A percentile compares a stretch with the other conserved stretches of the same genome.
These are phyloP conservation scores for Neopestalotiopsis clavispora DNA, from an alignment of 2,329 filamentous ascomycete species.

Conservation along the genomic window DNA sequence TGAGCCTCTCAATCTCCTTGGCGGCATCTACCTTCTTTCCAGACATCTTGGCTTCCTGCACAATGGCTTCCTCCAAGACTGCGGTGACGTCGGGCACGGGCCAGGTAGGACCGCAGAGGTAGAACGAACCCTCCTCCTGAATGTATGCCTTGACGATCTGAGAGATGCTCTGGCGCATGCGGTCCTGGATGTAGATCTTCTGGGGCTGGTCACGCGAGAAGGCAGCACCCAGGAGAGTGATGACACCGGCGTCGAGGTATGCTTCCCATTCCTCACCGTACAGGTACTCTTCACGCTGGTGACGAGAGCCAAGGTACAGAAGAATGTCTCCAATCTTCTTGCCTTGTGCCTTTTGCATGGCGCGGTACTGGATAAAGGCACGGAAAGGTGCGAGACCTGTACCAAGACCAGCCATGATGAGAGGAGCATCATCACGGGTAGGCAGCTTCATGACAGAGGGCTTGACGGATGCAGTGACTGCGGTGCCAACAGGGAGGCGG, in stretches of 20 bases:
- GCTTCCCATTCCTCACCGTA: slow-evolving; percentile 99
- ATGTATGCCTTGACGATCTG: slow-evolving; percentile 89
- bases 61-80: slow-evolving; percentile 92
- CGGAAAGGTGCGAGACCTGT: slow-evolving; percentile 99
- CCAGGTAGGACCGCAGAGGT: slow-evolving; percentile 98
- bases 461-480: slow-evolving; percentile 93
- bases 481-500: slow-evolving; percentile 72
- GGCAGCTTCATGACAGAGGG: slow-evolving; percentile 99
- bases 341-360: slow-evolving; percentile 96
- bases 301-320: slow-evolving; percentile 94
- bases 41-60: slow-evolving; percentile 69
- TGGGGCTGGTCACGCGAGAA: slow-evolving; percentile 96
- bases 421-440: slow-evolving; percentile 80
- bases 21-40: slow-evolving; percentile 82
- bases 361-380: slow-evolving; percentile 96
- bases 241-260: slow-evolving; percentile 92
- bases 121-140: slow-evolving; percentile 87
- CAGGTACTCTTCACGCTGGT: slow-evolving; percentile 97
- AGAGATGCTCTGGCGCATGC: slow-evolving; percentile 86
- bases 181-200: slow-evolving; percentile 99
- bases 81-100: slow-evolving; percentile 95
- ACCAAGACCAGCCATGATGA: slow-evolving; percentile 99
- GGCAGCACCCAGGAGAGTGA: slow-evolving; percentile 89
- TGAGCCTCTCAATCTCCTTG: slow-evolving; percentile 96
- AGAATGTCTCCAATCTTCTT: slow-evolving; percentile 93